phyloP scores from a whole-genome alignment of 2,329 filamentous ascomycete species.

The Cladosporium colombiae region DNA sequence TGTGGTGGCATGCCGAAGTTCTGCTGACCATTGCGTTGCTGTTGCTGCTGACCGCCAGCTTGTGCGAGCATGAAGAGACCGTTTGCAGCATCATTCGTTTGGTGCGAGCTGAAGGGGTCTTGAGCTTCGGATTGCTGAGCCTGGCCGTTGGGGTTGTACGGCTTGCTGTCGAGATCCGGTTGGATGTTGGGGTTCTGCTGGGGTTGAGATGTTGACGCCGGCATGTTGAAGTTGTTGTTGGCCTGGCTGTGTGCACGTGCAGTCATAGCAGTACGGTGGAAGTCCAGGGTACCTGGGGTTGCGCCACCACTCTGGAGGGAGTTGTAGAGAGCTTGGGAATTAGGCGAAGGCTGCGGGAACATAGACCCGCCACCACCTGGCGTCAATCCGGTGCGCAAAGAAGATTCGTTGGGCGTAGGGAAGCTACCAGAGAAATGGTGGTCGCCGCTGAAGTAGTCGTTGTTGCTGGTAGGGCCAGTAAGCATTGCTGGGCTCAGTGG shows the following conservation, averaged over 20 bases:
- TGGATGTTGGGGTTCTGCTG: constrained; percentile 43
- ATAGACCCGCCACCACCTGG: constrained; percentile 95
- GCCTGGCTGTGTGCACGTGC: constrained; percentile 62
- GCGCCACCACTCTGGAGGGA: constrained; percentile 77
- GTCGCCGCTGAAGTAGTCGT: constrained; percentile 75
- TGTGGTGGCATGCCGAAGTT: constrained; percentile 45
- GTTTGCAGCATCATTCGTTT: constrained; percentile 90
- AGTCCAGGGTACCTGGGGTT: constrained; percentile 89
- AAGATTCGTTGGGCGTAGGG: constrained; percentile 95
- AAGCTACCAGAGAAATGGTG: constrained; percentile 83
- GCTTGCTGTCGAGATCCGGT: constrained; percentile 42
- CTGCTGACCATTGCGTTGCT: constrained; percentile 52
- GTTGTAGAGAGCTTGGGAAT: constrained; percentile 78
- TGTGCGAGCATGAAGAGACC: constrained; percentile 88
- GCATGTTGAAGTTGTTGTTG: constrained; percentile 39
- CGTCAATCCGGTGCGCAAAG: constrained; percentile 84
- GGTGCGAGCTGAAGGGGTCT: constrained; percentile 81
- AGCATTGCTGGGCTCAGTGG: constrained; percentile 97
- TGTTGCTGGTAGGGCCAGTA: constrained; percentile 69
- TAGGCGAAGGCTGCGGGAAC: constrained; percentile 90
- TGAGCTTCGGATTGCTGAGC: constrained; percentile 42
- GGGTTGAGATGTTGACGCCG: constrained; percentile 46
- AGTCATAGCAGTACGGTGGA: constrained; percentile 87
- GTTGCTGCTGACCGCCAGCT: constrained; percentile 56
- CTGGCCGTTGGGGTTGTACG: constrained; percentile 58